phyloP scores from a whole-genome alignment of 2,329 filamentous ascomycete genomes.

The Penicillium glabrum region DNA sequence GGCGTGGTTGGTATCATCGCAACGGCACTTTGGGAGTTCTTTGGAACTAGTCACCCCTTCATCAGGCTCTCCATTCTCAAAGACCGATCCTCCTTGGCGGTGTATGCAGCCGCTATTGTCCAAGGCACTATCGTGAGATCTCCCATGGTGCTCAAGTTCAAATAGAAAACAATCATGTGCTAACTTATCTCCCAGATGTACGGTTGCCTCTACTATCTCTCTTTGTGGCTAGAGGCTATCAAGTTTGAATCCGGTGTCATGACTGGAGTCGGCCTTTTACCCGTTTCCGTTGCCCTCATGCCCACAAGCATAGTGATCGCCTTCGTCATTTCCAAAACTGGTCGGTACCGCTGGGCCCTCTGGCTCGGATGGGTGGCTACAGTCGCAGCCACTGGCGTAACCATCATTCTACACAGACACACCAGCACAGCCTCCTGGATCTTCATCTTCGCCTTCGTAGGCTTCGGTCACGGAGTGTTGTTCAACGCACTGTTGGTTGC shows the following conservation, averaged over 20 bases:
- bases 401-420: neutral
- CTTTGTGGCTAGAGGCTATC: slow-evolving; percentile 3
- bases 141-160: neutral
- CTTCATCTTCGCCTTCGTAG: neutral
- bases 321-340: neutral
- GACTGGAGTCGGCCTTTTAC: neutral
- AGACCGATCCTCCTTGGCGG: slow-evolving; percentile 1
- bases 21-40: slow-evolving; percentile 32
- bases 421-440: neutral
- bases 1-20: slow-evolving; percentile 29
- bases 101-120: slow-evolving; percentile 1
- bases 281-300: neutral
- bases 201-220: slow-evolving; percentile 6
- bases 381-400: neutral
- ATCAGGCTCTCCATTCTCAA: slow-evolving; percentile 1
- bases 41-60: slow-evolving; percentile 4
- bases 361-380: neutral
- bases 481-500: neutral
- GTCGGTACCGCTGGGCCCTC: neutral
- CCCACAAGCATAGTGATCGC: neutral
- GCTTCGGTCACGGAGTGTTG: neutral
- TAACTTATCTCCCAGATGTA: slow-evolving; percentile 1
- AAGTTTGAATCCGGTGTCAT: neutral
- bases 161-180: neutral
- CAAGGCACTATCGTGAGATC: slow-evolving; percentile 1